phyloP scores from a whole-genome alignment of 441 rosid species.

The Geranium incanum region DNA sequence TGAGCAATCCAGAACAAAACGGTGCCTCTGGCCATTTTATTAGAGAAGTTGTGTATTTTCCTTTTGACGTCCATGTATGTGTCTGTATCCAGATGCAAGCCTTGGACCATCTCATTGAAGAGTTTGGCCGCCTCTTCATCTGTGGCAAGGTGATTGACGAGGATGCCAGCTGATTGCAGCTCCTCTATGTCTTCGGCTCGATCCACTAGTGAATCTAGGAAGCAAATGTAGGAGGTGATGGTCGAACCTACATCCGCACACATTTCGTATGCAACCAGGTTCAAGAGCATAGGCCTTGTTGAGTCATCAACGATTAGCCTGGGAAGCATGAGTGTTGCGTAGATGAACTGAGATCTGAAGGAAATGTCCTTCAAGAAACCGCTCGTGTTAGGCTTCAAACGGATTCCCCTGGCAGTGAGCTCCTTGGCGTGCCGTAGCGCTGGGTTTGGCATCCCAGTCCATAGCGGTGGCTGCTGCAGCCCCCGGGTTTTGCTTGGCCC shows the following conservation, averaged over 20 bases:
- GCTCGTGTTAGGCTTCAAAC: neutral
- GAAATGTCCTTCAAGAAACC: conserved; percentile 10
- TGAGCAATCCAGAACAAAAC: too few species aligned
- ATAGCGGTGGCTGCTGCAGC: neutral
- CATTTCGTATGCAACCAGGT: neutral
- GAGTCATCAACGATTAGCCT: neutral
- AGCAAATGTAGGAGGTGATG: neutral
- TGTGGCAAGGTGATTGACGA: neutral
- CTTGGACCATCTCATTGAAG: neutral
- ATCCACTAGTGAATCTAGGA: neutral
- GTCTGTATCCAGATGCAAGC: neutral
- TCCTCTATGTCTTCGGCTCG: neutral
- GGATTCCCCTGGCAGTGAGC: conserved; percentile 15
- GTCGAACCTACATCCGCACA: neutral
- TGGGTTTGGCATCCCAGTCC: too few species aligned
- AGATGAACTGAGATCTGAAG: neutral
- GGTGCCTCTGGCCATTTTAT: too few species aligned
- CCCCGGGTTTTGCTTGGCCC: neutral
- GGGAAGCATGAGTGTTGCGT: neutral
- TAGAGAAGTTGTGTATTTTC: too few species aligned
- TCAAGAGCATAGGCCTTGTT: neutral
- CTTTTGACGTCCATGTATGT: neutral
- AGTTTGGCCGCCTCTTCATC: neutral
- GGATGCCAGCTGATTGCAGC: neutral
- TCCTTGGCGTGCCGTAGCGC: conserved; percentile 14